Percentiles rank a stretch among this genome's conserved stretches.
Evolutionary conservation across 257 asterid genomes (phyloP).

Genomic region (Voacanga thouarsii): DNA sequence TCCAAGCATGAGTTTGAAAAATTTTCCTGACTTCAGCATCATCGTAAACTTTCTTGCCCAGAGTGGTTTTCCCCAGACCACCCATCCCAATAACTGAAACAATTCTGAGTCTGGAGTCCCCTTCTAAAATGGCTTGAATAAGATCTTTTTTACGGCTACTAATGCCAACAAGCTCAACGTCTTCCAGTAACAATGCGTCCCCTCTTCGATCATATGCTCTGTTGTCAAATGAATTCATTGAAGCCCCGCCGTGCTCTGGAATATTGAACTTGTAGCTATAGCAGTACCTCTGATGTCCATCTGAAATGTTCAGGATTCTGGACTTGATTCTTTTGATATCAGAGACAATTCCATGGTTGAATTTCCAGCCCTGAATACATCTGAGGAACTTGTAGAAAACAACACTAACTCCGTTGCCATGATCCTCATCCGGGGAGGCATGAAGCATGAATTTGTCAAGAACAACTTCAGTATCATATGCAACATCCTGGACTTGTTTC

Average conservation of each 20-base stretch:
- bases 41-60: conserved; percentile 5
- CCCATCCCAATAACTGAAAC: conserved; percentile 11
- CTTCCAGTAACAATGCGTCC: conserved; percentile 29
- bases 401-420: background rate
- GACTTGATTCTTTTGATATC: conserved; percentile 20
- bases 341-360: conserved; percentile 11
- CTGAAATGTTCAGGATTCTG: conserved; percentile 16
- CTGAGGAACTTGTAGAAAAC: conserved; percentile 2
- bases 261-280: conserved; percentile 16
- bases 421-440: background rate
- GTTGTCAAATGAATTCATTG: background rate
- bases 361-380: conserved; percentile 3
- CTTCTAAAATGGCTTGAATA: background rate
- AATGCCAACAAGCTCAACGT: conserved; percentile 35
- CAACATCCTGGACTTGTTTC: conserved; percentile 29
- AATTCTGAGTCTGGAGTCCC: background rate
- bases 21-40: background rate
- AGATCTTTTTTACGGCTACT: conserved; percentile 4
- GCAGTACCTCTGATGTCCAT: conserved; percentile 24
- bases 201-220: conserved; percentile 17
- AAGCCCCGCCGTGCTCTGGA: conserved; percentile 1
- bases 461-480: conserved; percentile 25
- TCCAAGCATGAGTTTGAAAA: conserved; percentile 6
- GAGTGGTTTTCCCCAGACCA: conserved; percentile 3
- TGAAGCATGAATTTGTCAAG: conserved; percentile 27